Percentiles rank a stretch among this genome's conserved stretches.
Conservation (phyloP, 2,329 filamentous ascomycete genomes). For the Pseudomassariella vexata region DNA sequence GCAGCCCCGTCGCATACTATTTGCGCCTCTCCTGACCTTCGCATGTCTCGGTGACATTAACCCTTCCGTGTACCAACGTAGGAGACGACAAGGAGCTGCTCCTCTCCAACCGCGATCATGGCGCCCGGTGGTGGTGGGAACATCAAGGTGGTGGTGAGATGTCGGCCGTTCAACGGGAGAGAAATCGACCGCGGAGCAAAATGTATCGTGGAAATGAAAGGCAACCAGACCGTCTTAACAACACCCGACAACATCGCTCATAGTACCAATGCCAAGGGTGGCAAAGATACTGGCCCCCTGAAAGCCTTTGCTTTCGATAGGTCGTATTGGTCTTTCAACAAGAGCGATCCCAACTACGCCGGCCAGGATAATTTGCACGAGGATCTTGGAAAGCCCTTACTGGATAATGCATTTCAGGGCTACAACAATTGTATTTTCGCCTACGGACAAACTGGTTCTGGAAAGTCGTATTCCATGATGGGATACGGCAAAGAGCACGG, state of each 20-base stretch:
- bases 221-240: constrained; percentile 78
- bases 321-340: constrained; percentile 97
- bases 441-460: constrained; percentile 95
- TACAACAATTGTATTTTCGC: constrained; percentile 99
- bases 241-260: constrained; percentile 60
- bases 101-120: constrained; percentile 40
- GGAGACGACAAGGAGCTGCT: constrained; percentile 14
- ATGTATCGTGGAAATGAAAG: constrained; percentile 98
- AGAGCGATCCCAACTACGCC: constrained; percentile 73
- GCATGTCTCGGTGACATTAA: constrained; percentile 15
- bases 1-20: too few relatives aligned
- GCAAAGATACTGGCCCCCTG: constrained; percentile 63
- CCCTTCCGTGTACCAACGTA: constrained; percentile 13
- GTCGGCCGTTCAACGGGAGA: constrained; percentile 92
- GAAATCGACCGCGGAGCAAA: constrained; percentile 86
- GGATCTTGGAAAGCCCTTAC: constrained; percentile 80
- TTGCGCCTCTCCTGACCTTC: too few relatives aligned
- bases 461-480: constrained; percentile 99
- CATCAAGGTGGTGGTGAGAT: constrained; percentile 98
- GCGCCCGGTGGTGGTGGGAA: constrained; percentile 75
- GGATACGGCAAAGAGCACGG: constrained; percentile 93
- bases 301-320: constrained; percentile 95
- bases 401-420: constrained; percentile 96
- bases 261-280: constrained; percentile 54
- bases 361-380: constrained; percentile 84